phyloP scores from a whole-genome alignment of 129 eudicot genomes.

The Arctium lappa region DNA sequence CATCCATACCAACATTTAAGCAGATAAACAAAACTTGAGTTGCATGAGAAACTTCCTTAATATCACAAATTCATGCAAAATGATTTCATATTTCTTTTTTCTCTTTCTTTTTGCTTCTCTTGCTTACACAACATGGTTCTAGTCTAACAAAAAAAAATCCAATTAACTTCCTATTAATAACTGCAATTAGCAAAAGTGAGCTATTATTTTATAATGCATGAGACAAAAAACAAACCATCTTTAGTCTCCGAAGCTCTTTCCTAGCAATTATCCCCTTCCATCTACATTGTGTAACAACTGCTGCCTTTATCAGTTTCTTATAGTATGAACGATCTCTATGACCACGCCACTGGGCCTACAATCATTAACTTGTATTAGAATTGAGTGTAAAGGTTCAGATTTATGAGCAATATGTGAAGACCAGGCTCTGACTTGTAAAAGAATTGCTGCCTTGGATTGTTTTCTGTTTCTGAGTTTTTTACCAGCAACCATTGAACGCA shows the following conservation, averaged over 20 bases:
- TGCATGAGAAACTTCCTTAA: not conserved
- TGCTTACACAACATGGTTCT: not conserved
- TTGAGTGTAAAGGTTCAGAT: not conserved
- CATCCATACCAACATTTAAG: not conserved
- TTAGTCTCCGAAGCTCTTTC: conserved; percentile 79
- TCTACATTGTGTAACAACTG: conserved; percentile 78
- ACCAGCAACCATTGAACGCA: conserved; percentile 66
- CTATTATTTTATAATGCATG: conserved; percentile 8
- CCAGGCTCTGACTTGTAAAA: conserved; percentile 54
- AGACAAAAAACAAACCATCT: conserved; percentile 61
- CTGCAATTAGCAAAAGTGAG: conserved; percentile 3
- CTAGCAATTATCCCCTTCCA: conserved; percentile 83
- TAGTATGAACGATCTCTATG: conserved; percentile 54
- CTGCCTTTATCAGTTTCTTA: conserved; percentile 66
- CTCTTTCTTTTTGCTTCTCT: not conserved
- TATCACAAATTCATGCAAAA: not conserved
- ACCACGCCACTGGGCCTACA: conserved; percentile 88
- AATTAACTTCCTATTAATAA: not conserved
- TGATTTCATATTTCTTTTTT: not conserved
- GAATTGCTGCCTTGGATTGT: conserved; percentile 61
- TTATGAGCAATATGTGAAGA: conserved; percentile 13
- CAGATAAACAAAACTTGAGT: not conserved
- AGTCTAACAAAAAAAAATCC: not conserved
- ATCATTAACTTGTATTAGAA: conserved; percentile 12
- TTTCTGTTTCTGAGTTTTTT: conserved; percentile 59